Evolutionary conservation across 2,329 filamentous ascomycete species (phyloP), one percentile per base, ranked within the genome.

Genomic region (Aspergillus sp.): DNA sequence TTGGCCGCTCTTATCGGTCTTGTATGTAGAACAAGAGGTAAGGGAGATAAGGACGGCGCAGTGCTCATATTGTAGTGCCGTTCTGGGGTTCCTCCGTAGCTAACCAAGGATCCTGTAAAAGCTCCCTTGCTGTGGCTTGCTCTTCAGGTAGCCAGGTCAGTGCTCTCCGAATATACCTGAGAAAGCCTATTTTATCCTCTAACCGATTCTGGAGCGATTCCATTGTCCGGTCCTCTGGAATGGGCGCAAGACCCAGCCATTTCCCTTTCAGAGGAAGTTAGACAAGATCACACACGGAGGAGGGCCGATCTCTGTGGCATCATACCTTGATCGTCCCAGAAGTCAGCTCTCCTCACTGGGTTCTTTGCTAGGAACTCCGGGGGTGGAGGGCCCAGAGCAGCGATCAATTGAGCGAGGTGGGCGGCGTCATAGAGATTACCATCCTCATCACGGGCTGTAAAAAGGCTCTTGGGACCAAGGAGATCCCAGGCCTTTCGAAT

Each of bases 341-440:
- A 81, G 11, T 69, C 66, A 4, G 68, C 76, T 23, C 51, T 65
- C 17, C 66, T 68, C 7, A 75, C 74, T 8, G 59, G 65, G 4
- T 66, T 60, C 56, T 52, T 68, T 4, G 60, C 65, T n/a, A 79
- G 67, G 7, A 81, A 72, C 0, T 67, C 64, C 15, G 68, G 59
- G 2, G 80, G 79, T 11, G 81, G 80, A 11, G 71, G 71, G 0
- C 80, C 81, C 11, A 84, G 70, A 0, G 81, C 62, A 3, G 71
- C 74, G 34, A 81, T 75, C 0, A 83, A 74, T 61, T 83, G 77
- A 0, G 81, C 79, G 11, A 83, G 73, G 66, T 81, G 80, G 4
- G 9, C 34, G 15, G 34, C 9, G 4, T 41, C 34, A 11, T 41
- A 38, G 15, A 38, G 67, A 22, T 77, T 58, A 19, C 64, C 55